Conservation (phyloP, 2,329 filamentous ascomycete genomes). For the Zasmidium citrigriseum region DNA sequence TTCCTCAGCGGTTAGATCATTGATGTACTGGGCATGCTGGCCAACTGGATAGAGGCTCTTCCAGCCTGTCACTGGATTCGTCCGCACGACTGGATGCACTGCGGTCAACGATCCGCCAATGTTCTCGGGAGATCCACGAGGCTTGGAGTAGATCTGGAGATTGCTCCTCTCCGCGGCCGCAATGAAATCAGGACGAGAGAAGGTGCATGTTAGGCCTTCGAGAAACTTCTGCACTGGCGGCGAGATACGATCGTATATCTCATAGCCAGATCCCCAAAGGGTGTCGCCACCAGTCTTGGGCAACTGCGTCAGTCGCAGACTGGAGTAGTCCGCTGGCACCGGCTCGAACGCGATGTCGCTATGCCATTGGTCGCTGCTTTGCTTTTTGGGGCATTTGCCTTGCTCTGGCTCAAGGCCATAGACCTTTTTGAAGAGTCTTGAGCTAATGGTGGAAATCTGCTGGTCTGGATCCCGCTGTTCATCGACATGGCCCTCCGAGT, state of each 20-base stretch:
- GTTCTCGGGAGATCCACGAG: constrained; percentile 29
- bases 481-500: constrained; percentile 47
- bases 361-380: constrained; percentile 50
- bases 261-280: constrained; percentile 68
- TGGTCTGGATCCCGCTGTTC: constrained; percentile 32
- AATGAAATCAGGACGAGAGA: constrained; percentile 33
- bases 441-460: constrained; percentile 43
- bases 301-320: constrained; percentile 57
- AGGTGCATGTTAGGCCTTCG: constrained; percentile 59
- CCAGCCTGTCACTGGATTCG: constrained; percentile 64
- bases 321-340: constrained; percentile 63
- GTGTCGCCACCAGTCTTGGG: constrained; percentile 60
- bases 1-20: constrained; percentile 46
- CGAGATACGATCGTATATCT: constrained; percentile 66
- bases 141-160: constrained; percentile 21
- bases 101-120: constrained; percentile 19
- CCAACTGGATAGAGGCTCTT: constrained; percentile 63
- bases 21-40: constrained; percentile 57
- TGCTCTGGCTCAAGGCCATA: constrained; percentile 43
- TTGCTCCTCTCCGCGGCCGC: constrained; percentile 22
- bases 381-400: constrained; percentile 47
- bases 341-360: constrained; percentile 68
- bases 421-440: constrained; percentile 37
- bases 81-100: constrained; percentile 55
- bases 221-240: constrained; percentile 59